A percentile compares a stretch with the other conserved stretches of the same genome.
phyloP scores from a whole-genome alignment of 345 rosid genomes.

The Mallotus nudiflorus region DNA sequence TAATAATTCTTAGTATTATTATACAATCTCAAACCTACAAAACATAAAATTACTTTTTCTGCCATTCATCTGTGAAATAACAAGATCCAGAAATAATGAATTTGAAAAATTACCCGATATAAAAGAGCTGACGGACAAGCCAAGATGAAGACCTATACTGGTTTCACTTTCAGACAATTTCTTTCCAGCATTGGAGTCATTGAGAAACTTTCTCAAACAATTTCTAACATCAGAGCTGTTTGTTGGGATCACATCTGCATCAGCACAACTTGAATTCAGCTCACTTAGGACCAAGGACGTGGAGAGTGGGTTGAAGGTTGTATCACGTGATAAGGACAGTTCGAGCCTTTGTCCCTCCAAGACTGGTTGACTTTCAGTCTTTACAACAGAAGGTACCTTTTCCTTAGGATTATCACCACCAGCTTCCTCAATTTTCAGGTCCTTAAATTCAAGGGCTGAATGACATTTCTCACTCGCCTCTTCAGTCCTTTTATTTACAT shows the following conservation, averaged over 20 bases:
- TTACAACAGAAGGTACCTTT: constrained; percentile 33
- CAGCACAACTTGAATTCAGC: constrained; percentile 33
- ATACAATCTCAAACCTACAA: neutral
- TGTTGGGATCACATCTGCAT: constrained; percentile 24
- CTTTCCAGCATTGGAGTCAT: constrained; percentile 13
- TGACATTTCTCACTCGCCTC: constrained; percentile 42
- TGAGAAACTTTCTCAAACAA: constrained; percentile 28
- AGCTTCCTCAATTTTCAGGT: constrained; percentile 28
- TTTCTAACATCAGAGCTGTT: constrained; percentile 26
- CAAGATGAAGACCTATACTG: constrained; percentile 46
- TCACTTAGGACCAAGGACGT: constrained; percentile 34
- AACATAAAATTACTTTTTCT: neutral
- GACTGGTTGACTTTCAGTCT: constrained; percentile 34
- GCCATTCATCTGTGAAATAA: constrained; percentile 5
- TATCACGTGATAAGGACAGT: constrained; percentile 48
- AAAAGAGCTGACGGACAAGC: constrained; percentile 40
- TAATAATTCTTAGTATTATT: constrained; percentile 8
- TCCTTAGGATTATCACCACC: constrained; percentile 29
- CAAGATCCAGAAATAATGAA: neutral
- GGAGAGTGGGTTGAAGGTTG: constrained; percentile 36
- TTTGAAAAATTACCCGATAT: constrained; percentile 29
- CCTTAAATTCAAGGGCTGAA: constrained; percentile 36
- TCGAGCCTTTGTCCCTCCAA: constrained; percentile 37
- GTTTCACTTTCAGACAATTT: constrained; percentile 34
- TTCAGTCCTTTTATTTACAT: constrained; percentile 44